Base-by-base conservation (phyloP, 345 rosid species). In the Corchorus capsularis region DNA sequence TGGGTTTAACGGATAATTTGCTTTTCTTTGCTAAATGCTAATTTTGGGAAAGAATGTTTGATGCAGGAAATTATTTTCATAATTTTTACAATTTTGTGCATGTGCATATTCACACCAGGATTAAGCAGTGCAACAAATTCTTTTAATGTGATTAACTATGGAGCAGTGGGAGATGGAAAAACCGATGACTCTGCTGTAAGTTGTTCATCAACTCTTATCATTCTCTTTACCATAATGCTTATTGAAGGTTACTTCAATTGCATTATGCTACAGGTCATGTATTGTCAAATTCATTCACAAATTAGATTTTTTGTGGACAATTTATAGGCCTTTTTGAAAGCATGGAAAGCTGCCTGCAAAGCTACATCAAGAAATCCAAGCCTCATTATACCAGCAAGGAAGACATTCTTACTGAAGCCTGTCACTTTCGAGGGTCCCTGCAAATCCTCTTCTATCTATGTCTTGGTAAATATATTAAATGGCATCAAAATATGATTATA, bases 391-490 rank as follows among this genome's bases (percentile, higher is more conserved):
- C 82, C 85, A 35, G 69, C 19, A 12, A 68, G 47, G 8, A 82
- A 80, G 54, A 75, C 71, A 56, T 77, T 74, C 66, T 59, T 80
- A 41, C 34, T 82, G 8, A 37, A 20, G 4, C 82, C 85, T 7
- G 2, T 73, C 10, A 20, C 62, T 0, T 82, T 85, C 52, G 0
- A 2, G 6, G 85, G 87, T 20, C 87, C 88, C 37, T 83, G 81
- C 81, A 81, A 37, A 2, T 61, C 87, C 19, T 66, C 37, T 17
- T 8, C 10, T 4, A 22, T 79, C 35, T 17, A 66, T 13, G 5
- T 79, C 41, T 22, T 8, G 76, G 83, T 82, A 60, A 66, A 55
- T 19, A 53, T 56, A 39, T 39, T 39, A 6, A 39, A 3, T 6
- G 6, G 43, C 43, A n/a, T 55, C 43, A 66, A 66, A 20, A 7